These are phyloP conservation scores for Mycena leptocephala DNA, from an alignment of 768 basidiomycete genomes.

Conservation along the genomic window DNA sequence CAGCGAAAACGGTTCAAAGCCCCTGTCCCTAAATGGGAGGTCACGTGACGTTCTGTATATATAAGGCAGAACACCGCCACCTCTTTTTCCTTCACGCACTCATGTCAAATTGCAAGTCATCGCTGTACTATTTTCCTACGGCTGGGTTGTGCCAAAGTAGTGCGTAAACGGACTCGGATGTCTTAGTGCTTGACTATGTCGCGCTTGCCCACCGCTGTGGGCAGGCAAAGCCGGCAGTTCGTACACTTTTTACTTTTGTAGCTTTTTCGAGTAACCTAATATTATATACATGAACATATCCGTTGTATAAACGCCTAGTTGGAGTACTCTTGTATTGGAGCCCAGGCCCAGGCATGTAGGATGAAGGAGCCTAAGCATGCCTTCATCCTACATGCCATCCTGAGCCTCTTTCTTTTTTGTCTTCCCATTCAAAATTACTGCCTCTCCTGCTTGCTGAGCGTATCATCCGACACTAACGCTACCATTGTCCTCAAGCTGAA, in stretches of 20 bases:
- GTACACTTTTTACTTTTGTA: slow-evolving; percentile 40
- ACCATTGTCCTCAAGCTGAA: too few relatives aligned
- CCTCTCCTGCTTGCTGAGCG: too few relatives aligned
- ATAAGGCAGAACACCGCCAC: not conserved
- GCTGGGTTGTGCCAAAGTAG: slow-evolving; percentile 63
- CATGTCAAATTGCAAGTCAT: slow-evolving; percentile 63
- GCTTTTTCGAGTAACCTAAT: not conserved
- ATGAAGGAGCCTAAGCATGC: too few relatives aligned
- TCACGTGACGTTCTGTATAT: not conserved
- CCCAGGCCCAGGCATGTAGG: too few relatives aligned
- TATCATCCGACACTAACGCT: too few relatives aligned
- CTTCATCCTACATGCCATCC: too few relatives aligned
- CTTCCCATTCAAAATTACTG: too few relatives aligned
- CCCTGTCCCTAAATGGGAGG: not conserved
- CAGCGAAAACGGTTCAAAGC: not conserved
- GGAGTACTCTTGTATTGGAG: too few relatives aligned
- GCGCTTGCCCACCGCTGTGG: slow-evolving; percentile 44
- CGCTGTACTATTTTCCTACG: slow-evolving; percentile 38
- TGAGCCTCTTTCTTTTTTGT: too few relatives aligned
- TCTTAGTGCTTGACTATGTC: slow-evolving; percentile 56
- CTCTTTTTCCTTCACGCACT: slow-evolving; percentile 53
- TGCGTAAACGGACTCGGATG: slow-evolving; percentile 53
- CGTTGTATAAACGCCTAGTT: too few relatives aligned
- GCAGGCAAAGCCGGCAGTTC: slow-evolving; percentile 59
- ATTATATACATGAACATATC: not conserved